Conservation (phyloP, 139 green algal species). For the Chlamydomonas schloesseri region DNA sequence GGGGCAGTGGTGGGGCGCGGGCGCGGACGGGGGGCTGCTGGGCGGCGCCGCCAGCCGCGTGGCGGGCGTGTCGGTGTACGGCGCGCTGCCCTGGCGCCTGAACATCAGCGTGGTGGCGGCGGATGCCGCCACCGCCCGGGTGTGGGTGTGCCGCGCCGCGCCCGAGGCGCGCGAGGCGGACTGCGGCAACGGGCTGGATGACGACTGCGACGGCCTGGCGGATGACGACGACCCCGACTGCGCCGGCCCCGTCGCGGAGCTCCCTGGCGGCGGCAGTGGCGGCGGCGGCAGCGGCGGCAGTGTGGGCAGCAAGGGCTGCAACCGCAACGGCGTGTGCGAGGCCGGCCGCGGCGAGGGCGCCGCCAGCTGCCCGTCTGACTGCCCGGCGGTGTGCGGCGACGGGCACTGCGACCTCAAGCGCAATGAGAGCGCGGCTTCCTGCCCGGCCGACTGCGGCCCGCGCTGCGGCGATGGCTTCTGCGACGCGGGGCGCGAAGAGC, state of each 20-base stretch:
- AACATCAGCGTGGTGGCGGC: too few species aligned
- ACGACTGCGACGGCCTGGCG: conserved; percentile 15
- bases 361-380: neutral
- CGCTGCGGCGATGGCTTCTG: conserved; percentile 3
- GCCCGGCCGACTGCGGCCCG: neutral
- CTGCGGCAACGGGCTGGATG: neutral
- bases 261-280: neutral
- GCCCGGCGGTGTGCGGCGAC: neutral
- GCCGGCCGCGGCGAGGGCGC: neutral
- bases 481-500: neutral
- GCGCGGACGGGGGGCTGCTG: too few species aligned
- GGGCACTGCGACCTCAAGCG: neutral
- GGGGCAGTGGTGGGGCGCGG: too few species aligned
- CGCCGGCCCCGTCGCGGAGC: neutral
- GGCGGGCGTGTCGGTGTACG: neutral
- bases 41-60: neutral
- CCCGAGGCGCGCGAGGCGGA: neutral
- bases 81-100: neutral
- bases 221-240: conserved; percentile 17
- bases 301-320: neutral
- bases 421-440: neutral
- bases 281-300: too few species aligned
- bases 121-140: too few species aligned
- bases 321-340: neutral
- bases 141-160: too few species aligned